phyloP scores from a whole-genome alignment of 495 filamentous ascomycete species.

The Pseudoneurospora amorphoporcata region DNA sequence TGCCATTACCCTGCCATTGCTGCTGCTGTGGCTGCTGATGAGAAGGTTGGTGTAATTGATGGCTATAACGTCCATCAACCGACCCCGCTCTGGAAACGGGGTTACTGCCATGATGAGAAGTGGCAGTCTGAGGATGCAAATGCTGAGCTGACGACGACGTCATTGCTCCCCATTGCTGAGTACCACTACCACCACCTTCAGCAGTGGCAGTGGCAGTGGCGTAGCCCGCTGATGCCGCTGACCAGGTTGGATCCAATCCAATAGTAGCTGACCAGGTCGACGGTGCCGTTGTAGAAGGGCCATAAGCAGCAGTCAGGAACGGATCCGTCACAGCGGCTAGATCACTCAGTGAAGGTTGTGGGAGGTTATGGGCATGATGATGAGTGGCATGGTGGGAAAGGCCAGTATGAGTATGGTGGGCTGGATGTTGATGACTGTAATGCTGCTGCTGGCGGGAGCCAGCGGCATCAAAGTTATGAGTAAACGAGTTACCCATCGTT shows the following conservation, averaged over 20 bases:
- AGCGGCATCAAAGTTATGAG: conserved; percentile 11
- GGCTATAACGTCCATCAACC: not conserved
- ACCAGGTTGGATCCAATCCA: not conserved
- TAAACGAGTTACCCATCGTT: conserved; percentile 16
- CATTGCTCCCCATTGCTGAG: not conserved
- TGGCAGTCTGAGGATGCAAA: not conserved
- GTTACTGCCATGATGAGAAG: not conserved
- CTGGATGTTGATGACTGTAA: not conserved
- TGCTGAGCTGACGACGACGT: not conserved
- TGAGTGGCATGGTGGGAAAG: not conserved
- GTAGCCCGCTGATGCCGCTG: not conserved
- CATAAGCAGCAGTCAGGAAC: conserved; percentile 7
- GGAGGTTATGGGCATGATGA: not conserved
- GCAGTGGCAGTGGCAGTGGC: not conserved
- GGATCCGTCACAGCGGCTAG: conserved; percentile 14
- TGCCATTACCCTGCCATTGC: not conserved
- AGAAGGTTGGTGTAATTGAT: not conserved
- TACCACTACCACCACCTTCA: not conserved
- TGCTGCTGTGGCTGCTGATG: not conserved
- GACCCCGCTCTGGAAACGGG: not conserved
- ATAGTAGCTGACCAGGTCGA: not conserved
- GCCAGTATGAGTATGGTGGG: not conserved
- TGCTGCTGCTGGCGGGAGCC: not conserved
- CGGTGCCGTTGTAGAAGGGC: not conserved
- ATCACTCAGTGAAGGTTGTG: not conserved